phyloP scores from a whole-genome alignment of 306 rosid genomes.

The Gillenia trifoliata region DNA sequence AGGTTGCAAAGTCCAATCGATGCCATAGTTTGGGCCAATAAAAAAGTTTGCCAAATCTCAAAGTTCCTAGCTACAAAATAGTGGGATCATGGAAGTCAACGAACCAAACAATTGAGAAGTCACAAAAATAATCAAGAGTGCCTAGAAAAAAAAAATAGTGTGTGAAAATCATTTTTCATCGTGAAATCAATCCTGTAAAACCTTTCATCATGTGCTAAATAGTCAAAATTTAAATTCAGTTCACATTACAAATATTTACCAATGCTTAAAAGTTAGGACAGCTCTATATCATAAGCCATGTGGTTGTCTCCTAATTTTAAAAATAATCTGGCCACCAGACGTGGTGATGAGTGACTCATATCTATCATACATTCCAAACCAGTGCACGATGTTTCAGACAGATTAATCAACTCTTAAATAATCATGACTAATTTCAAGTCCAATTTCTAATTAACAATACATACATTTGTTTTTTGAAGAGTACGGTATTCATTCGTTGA shows the following conservation, averaged over 20 bases:
- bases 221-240: neutral
- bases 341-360: constrained; percentile 1
- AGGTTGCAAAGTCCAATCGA: neutral
- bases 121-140: too few species aligned
- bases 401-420: neutral
- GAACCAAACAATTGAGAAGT: neutral
- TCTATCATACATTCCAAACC: neutral
- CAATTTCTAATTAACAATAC: neutral
- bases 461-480: neutral
- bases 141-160: too few species aligned
- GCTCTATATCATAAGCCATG: neutral
- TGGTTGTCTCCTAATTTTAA: neutral
- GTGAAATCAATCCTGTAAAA: neutral
- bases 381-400: neutral
- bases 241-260: neutral
- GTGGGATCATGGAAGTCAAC: neutral
- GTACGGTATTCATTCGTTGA: too few species aligned
- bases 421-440: neutral
- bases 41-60: neutral
- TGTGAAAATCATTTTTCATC: too few species aligned
- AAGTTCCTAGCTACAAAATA: neutral
- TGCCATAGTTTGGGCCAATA: neutral
- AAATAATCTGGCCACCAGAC: neutral
- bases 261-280: neutral
- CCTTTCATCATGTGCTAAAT: neutral